A percentile compares a stretch with the other conserved stretches of the same genome.
Conservation (phyloP, 768 basidiomycete species). For the Agrocybe pediades region DNA sequence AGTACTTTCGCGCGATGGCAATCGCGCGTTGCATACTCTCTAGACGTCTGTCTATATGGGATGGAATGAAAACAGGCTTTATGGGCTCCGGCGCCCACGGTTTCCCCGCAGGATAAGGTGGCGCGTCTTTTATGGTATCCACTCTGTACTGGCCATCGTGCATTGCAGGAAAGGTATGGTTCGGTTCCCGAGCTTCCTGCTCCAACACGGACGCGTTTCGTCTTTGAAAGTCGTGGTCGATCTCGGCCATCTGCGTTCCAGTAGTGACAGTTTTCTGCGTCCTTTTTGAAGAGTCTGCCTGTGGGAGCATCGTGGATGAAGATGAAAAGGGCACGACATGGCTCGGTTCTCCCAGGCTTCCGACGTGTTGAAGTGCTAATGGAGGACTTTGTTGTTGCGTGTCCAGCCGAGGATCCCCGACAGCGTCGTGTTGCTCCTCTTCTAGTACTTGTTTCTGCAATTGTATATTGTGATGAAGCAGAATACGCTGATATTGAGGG, state of each 20-base stretch:
- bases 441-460: not conserved
- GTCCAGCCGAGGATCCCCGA: not conserved
- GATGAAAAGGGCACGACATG: not conserved
- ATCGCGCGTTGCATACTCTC: slow-evolving; percentile 6
- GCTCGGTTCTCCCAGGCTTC: too few relatives aligned
- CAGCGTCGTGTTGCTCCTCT: not conserved
- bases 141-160: not conserved
- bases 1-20: not conserved
- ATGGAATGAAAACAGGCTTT: slow-evolving; percentile 16
- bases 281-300: not conserved
- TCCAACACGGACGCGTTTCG: not conserved
- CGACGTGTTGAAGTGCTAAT: not conserved
- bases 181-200: not conserved
- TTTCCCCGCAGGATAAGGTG: slow-evolving; percentile 26
- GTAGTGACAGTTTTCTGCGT: not conserved
- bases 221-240: too few relatives aligned
- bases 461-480: not conserved
- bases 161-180: not conserved
- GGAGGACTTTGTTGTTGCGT: not conserved
- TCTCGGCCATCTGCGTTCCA: not conserved
- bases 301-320: not conserved
- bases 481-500: not conserved
- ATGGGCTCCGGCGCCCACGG: slow-evolving; percentile 23
- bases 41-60: slow-evolving; percentile 1
- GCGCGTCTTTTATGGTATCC: not conserved